phyloP scores from a whole-genome alignment of 768 basidiomycete genomes.

The Suillus variegatus region DNA sequence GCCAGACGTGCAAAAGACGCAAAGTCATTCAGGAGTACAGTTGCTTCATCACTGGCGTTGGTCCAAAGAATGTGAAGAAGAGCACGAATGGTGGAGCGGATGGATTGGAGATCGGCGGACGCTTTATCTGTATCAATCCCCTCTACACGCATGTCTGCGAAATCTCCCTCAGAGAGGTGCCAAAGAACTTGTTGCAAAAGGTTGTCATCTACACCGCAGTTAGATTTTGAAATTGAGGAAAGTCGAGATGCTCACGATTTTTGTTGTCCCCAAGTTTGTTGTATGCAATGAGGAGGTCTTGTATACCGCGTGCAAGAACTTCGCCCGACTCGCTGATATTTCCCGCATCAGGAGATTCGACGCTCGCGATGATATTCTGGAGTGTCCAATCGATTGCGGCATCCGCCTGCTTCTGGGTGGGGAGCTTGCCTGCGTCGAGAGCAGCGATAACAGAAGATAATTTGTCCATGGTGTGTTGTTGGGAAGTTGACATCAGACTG shows the following conservation, averaged over 20 bases:
- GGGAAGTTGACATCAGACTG: not conserved
- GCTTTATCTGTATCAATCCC: constrained; percentile 46
- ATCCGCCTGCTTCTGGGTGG: constrained; percentile 58
- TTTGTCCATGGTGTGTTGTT: constrained; percentile 53
- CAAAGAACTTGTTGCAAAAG: constrained; percentile 65
- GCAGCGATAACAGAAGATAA: constrained; percentile 63
- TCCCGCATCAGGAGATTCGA: constrained; percentile 38
- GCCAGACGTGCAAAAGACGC: constrained; percentile 65
- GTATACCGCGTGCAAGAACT: constrained; percentile 49
- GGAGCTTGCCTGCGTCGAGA: constrained; percentile 70
- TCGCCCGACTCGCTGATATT: constrained; percentile 59
- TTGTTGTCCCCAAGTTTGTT: constrained; percentile 54
- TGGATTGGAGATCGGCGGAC: constrained; percentile 47
- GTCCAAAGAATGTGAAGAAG: constrained; percentile 55
- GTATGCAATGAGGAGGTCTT: constrained; percentile 58
- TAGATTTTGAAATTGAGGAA: not conserved
- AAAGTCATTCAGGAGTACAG: constrained; percentile 58
- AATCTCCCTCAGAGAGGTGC: constrained; percentile 60
- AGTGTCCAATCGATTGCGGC: constrained; percentile 57
- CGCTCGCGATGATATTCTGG: constrained; percentile 46
- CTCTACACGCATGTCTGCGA: constrained; percentile 39
- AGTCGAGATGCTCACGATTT: constrained; percentile 45
- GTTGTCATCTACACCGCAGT: constrained; percentile 51
- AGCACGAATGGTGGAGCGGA: constrained; percentile 51
- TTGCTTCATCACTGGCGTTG: constrained; percentile 53